Conservation (phyloP, 768 basidiomycete genomes). For the Trametes sanguinea region DNA sequence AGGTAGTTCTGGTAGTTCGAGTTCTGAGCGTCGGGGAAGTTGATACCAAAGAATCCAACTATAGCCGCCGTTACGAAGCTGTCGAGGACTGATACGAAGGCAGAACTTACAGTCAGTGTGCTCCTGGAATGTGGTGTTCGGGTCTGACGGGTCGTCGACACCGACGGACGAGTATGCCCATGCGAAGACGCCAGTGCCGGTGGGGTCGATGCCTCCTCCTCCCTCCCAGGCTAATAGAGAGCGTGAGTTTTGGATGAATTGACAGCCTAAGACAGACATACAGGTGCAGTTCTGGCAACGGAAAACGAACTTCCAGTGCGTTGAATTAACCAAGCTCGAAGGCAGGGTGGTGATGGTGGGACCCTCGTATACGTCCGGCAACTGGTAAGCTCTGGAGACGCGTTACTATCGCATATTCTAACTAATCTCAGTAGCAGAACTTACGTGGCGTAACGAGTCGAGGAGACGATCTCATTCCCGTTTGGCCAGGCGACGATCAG, state of each 20-base stretch:
- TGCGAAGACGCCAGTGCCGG: conserved; percentile 45
- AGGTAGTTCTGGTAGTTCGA: conserved; percentile 53
- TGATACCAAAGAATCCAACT: conserved; percentile 64
- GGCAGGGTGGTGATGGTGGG: conserved; percentile 56
- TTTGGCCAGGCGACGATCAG: conserved; percentile 65
- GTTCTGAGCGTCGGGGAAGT: conserved; percentile 48
- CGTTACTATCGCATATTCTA: not conserved
- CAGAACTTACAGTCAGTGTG: conserved; percentile 57
- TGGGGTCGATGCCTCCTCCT: conserved; percentile 38
- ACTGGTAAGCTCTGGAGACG: conserved; percentile 47
- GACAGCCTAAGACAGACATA: conserved; percentile 31
- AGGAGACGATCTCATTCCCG: conserved; percentile 51
- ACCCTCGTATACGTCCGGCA: conserved; percentile 52
- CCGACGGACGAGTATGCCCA: conserved; percentile 50
- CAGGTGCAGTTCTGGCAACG: conserved; percentile 67
- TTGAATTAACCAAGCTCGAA: conserved; percentile 52
- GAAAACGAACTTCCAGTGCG: conserved; percentile 70
- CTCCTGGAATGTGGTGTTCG: conserved; percentile 52
- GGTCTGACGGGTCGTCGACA: conserved; percentile 52
- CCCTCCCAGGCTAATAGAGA: conserved; percentile 40
- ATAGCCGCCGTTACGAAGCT: not conserved
- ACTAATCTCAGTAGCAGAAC: conserved; percentile 23
- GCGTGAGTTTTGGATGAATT: not conserved
- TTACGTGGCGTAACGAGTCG: conserved; percentile 55
- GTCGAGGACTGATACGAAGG: not conserved